Evolutionary conservation across 768 basidiomycete species (phyloP), one percentile per base, ranked within the genome.

Genomic region (Rhodotorula babjevae): DNA sequence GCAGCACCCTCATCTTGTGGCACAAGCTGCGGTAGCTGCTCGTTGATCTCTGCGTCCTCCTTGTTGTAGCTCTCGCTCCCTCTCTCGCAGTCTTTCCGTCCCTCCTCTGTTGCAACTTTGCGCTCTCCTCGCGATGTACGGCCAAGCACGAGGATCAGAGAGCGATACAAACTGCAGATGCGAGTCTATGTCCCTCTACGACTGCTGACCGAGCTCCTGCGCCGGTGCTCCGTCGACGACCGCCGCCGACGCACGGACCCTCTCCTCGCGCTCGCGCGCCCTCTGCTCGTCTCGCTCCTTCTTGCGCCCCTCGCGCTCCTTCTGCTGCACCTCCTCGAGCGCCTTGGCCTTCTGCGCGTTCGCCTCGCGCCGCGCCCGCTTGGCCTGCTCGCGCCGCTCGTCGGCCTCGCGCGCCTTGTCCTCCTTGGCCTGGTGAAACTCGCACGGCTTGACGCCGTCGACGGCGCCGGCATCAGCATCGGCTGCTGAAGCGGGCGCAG

Each of bases 1-100:
- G 16, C 60, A 61, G 60, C 69, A 69, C 78, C 67, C 68, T 81
- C 61, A 79, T 81, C 44, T 75, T 82, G n/a, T 71, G 61, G 60
- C 25, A 21, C 70, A 71, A 71, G 69, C 52, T 71, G 55, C 59
- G 59, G 23, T 55, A 55, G 52, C n/a, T 14, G 40, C 8, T n/a
- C 31, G 27, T 36, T 36, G 5, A 36, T 9, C 36, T 9, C 36
- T 36, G 4, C 36, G 15, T 44, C 42, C 23, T 27, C 21, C 6
- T 27, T 50, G 21, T 50, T 59, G 57, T 59, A 59, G 59, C 42
- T 11, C 23, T 42, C 59, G 11, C 1, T 12, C 63, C 9, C 5
- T 29, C 53, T 21, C 1, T 31, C 6, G 31, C 61, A 36, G 27
- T n/a, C 27, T 14, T 29, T 49, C 61, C 11, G 44, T 47, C n/a